These are phyloP conservation scores for Botrytis sinoallii DNA, from an alignment of 2,329 filamentous ascomycete species.

Conservation along the genomic window DNA sequence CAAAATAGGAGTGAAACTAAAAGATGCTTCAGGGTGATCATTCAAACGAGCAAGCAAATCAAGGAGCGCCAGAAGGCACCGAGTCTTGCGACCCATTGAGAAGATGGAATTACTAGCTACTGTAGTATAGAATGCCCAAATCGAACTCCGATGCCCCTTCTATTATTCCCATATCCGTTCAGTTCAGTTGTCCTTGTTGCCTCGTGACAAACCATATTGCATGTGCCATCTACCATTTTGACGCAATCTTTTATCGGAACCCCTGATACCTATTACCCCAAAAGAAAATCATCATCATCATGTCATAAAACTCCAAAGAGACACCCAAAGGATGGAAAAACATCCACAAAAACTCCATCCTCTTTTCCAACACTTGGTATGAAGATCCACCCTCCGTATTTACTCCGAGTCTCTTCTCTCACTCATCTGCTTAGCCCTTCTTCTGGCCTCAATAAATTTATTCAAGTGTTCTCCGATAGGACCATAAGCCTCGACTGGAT, in stretches of 20 bases:
- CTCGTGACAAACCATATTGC: constrained; percentile 8
- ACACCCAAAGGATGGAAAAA: not conserved
- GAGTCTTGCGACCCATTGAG: constrained; percentile 16
- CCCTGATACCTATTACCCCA: not conserved
- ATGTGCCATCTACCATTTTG: constrained; percentile 11
- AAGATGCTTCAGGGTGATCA: not conserved
- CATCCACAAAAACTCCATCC: constrained; percentile 8
- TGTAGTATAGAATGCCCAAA: not conserved
- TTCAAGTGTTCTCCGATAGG: constrained; percentile 20
- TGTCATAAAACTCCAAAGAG: not conserved
- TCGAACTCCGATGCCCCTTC: constrained; percentile 6
- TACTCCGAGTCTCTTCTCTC: constrained; percentile 7
- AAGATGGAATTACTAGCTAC: constrained; percentile 14
- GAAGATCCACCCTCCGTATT: not conserved
- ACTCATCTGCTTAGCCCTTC: constrained; percentile 12
- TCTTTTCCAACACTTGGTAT: constrained; percentile 18
- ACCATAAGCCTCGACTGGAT: constrained; percentile 20
- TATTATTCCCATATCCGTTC: constrained; percentile 2
- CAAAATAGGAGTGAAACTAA: not conserved
- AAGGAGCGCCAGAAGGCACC: constrained; percentile 7
- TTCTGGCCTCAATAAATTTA: constrained; percentile 18
- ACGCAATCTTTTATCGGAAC: not conserved
- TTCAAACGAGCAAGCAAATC: not conserved
- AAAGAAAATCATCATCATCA: constrained; percentile 9
- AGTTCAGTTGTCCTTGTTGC: constrained; percentile 11